Conservation (phyloP, 306 rosid species). For the Medicago ruthenica region DNA sequence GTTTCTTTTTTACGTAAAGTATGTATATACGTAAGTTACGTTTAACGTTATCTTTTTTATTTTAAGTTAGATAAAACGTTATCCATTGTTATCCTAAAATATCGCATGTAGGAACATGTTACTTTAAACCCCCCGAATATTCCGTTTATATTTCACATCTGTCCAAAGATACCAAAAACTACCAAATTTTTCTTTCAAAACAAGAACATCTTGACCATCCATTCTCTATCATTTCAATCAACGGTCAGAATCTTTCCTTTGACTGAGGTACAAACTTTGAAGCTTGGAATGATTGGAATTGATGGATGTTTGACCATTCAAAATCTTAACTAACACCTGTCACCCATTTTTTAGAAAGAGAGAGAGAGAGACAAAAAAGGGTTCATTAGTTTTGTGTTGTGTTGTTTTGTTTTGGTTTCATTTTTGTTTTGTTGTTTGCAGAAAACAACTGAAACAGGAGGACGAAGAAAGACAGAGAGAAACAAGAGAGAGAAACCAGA, state of each 20-base stretch:
- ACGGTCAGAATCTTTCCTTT: conserved; percentile 36
- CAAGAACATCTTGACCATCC: conserved; percentile 35
- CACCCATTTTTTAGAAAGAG: conserved; percentile 26
- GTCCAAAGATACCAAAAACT: background rate
- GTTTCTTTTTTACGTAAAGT: background rate
- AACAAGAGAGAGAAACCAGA: conserved; percentile 45
- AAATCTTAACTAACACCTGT: conserved; percentile 49
- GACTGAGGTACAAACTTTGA: conserved; percentile 56
- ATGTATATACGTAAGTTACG: background rate
- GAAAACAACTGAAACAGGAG: conserved; percentile 40
- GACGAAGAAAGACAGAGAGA: background rate
- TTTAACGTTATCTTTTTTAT: too few species aligned
- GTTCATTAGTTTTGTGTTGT: conserved; percentile 35
- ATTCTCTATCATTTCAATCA: background rate
- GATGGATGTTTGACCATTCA: conserved; percentile 56
- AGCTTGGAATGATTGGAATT: conserved; percentile 53
- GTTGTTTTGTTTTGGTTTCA: background rate
- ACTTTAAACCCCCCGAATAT: conserved; percentile 30
- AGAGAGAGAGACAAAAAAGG: conserved; percentile 10
- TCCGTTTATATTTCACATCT: conserved; percentile 31
- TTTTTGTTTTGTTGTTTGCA: conserved; percentile 27
- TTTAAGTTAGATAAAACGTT: background rate
- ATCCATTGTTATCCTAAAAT: background rate
- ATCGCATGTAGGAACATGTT: background rate
- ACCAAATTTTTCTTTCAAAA: conserved; percentile 20